Evolutionary conservation across 2,329 filamentous ascomycete species (phyloP), one percentile per base, ranked within the genome.

Genomic region (Xylaria sp.): DNA sequence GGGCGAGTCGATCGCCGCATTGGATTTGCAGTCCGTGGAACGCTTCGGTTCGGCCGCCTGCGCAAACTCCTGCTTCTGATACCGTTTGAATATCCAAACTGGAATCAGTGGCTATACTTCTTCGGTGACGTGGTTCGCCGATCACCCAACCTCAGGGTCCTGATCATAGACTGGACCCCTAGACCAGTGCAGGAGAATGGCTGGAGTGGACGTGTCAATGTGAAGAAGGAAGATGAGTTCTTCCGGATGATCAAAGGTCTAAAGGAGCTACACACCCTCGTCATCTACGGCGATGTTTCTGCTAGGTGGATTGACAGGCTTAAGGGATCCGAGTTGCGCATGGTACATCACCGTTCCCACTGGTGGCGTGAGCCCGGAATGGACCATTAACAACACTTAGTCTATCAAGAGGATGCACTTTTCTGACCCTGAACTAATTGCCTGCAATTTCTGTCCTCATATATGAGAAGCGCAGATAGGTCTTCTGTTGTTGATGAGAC

Each of bases 91-190:
- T 66, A 77, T 30, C 70, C 77, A 3, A 73, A 77, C 60, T 79
- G 76, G 76, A 79, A 79, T 50, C 63, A 66, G 2, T 79, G 77
- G 77, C 55, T 79, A 6, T 67, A 62, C 4, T 73, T 78, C 46
- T 74, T 78, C n/a, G 63, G 60, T 0, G 70, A 73, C 10, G 74
- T 76, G 2, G 13, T 72, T 25, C 41, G 41, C 15, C 70, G 66
- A 1, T 55, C 73, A 2, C 34, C 18, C 4, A 66, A 65, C 10
- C 65, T 79, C n/a, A 32, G 59, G 12, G 69, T 73, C 20, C 41
- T 79, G 10, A 64, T 75, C 3, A 53, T 79, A n/a, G 77, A 79
- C 59, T 79, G 77, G 77, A 63, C 68, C 48, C 77, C 76, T 13
- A 65, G 76, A 15, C 66, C 67, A 5, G 52, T 69, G 2, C 18